Evolutionary conservation across 2,329 filamentous ascomycete species (phyloP).

Genomic region (Neocatenulostroma microsporum): DNA sequence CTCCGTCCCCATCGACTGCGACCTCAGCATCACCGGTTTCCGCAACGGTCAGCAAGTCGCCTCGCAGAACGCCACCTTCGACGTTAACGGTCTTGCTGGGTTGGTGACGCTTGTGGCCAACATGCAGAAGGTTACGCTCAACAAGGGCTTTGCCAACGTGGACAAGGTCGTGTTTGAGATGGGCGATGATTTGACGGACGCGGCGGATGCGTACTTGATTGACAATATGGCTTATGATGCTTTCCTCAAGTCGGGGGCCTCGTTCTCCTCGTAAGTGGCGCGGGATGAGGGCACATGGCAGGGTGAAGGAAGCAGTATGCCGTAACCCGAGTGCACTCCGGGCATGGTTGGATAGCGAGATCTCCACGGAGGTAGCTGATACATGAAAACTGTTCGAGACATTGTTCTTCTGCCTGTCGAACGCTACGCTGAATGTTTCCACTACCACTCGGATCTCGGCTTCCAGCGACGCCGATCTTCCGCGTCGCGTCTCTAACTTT

Average conservation of each 20-base stretch:
- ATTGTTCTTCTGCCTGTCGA: too few species aligned
- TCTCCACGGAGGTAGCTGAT: too few species aligned
- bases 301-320: too few species aligned
- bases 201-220: constrained; percentile 1
- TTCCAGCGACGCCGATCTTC: too few species aligned
- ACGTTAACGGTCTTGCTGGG: background rate
- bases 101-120: background rate
- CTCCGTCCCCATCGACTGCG: background rate
- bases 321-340: too few species aligned
- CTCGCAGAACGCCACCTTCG: background rate
- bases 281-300: too few species aligned
- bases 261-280: too few species aligned
- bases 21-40: constrained; percentile 1
- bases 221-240: constrained; percentile 3
- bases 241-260: constrained; percentile 1
- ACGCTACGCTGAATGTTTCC: too few species aligned
- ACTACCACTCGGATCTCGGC: too few species aligned
- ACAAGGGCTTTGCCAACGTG: constrained; percentile 2
- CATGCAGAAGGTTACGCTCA: constrained; percentile 2
- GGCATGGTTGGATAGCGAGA: too few species aligned
- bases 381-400: too few species aligned
- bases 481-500: too few species aligned
- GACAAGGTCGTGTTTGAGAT: constrained; percentile 1
- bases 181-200: background rate
- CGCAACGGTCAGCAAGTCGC: constrained; percentile 1